Percentiles rank a stretch among this genome's conserved stretches.
These are phyloP conservation scores for Straminergon stramineum DNA, from an alignment of 225 moss, liverwort and hornwort genomes.

Conservation along the genomic window DNA sequence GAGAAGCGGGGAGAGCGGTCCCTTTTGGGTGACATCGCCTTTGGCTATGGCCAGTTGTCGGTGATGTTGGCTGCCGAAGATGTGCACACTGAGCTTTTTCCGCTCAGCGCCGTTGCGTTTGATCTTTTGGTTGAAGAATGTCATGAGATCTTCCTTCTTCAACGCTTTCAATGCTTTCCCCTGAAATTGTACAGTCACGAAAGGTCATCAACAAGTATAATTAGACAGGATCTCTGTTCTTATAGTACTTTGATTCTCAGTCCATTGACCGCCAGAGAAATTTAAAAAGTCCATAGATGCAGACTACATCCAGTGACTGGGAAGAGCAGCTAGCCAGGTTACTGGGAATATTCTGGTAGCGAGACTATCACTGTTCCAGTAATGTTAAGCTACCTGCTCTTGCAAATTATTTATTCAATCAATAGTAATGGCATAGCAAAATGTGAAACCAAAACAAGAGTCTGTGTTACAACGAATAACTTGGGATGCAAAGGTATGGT, in stretches of 20 bases:
- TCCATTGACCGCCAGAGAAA: not conserved
- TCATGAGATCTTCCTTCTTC: slow-evolving; percentile 49
- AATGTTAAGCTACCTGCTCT: not conserved
- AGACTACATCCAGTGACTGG: not conserved
- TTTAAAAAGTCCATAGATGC: not conserved
- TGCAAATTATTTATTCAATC: not conserved
- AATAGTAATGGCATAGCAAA: not conserved
- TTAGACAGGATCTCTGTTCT: not conserved
- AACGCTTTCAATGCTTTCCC: slow-evolving; percentile 45
- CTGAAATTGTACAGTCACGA: slow-evolving; percentile 9
- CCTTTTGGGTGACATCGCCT: slow-evolving; percentile 10
- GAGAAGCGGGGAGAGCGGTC: not conserved
- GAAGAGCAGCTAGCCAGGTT: not conserved
- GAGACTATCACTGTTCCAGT: not conserved
- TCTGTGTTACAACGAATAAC: not conserved
- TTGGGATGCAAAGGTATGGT: not conserved
- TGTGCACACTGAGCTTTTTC: slow-evolving; percentile 73
- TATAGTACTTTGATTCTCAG: not conserved
- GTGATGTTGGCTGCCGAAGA: slow-evolving; percentile 70
- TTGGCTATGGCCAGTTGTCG: slow-evolving; percentile 33
- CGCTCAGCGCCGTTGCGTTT: slow-evolving; percentile 46
- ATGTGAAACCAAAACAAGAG: not conserved
- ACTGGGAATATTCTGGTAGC: not conserved
- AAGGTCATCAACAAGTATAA: not conserved
- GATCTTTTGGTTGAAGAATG: slow-evolving; percentile 54